These are phyloP conservation scores for Sclerotinia spermophila DNA, from an alignment of 2,329 filamentous ascomycete genomes.

Conservation along the genomic window DNA sequence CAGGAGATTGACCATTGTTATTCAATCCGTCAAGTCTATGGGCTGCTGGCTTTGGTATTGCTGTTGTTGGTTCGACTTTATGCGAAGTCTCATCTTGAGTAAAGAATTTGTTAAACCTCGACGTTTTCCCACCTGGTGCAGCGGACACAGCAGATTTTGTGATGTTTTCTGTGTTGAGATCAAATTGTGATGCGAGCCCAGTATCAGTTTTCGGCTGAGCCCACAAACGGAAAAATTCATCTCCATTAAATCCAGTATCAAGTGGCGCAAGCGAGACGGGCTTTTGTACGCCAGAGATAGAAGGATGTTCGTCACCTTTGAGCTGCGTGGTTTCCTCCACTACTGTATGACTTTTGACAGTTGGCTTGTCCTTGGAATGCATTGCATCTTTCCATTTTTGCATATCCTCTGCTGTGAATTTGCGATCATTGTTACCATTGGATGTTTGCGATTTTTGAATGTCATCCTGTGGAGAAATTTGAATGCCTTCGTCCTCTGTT, in stretches of 20 bases:
- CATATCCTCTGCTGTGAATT: conserved; percentile 84
- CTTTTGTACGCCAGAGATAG: conserved; percentile 43
- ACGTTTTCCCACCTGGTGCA: conserved; percentile 58
- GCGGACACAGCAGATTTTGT: conserved; percentile 47
- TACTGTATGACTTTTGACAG: conserved; percentile 27
- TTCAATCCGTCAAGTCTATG: conserved; percentile 26
- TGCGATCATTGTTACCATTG: conserved; percentile 38
- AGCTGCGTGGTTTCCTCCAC: conserved; percentile 39
- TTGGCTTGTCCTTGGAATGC: conserved; percentile 40
- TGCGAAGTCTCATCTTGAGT: conserved; percentile 49
- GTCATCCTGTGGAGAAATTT: conserved; percentile 79
- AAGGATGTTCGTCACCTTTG: conserved; percentile 38
- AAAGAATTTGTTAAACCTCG: conserved; percentile 83
- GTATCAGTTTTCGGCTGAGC: conserved; percentile 47
- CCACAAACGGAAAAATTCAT: conserved; percentile 70
- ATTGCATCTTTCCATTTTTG: conserved; percentile 91
- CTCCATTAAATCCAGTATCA: conserved; percentile 58
- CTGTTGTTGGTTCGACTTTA: conserved; percentile 48
- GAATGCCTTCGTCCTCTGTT: conserved; percentile 68
- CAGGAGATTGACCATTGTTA: conserved; percentile 38
- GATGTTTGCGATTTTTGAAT: conserved; percentile 92
- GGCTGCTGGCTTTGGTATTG: conserved; percentile 38
- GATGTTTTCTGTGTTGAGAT: conserved; percentile 44
- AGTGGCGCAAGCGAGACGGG: conserved; percentile 51
- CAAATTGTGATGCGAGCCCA: conserved; percentile 38